Evolutionary conservation across 1,284 basidiomycete species (phyloP).

Genomic region (Tausonia pullulans): DNA sequence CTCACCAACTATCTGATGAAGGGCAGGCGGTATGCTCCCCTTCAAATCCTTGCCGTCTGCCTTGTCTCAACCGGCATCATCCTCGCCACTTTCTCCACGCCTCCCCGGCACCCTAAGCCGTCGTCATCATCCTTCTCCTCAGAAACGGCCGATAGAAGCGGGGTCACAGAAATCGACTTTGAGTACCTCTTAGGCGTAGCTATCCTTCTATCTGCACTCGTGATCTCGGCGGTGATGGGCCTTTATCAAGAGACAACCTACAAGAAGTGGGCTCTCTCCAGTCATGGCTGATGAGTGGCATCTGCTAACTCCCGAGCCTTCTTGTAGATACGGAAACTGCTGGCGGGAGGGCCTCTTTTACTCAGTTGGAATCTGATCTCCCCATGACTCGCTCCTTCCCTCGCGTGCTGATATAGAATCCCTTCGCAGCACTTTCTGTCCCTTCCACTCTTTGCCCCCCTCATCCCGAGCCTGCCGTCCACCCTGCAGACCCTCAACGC

Average conservation of each 20-base stretch:
- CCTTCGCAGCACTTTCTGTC: slow-evolving; percentile 45
- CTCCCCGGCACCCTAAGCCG: slow-evolving; percentile 30
- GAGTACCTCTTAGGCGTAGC: slow-evolving; percentile 47
- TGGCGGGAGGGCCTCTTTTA: slow-evolving; percentile 94
- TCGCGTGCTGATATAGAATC: too few species aligned
- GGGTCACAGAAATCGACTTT: slow-evolving; percentile 25
- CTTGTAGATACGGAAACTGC: slow-evolving; percentile 45
- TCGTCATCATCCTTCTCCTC: slow-evolving; percentile 12
- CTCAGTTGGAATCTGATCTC: slow-evolving; percentile 23
- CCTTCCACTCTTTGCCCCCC: slow-evolving; percentile 60
- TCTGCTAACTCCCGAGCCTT: too few species aligned
- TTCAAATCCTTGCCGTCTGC: slow-evolving; percentile 59
- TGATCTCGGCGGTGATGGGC: slow-evolving; percentile 73
- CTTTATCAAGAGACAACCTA: slow-evolving; percentile 78
- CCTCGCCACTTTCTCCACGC: slow-evolving; percentile 67
- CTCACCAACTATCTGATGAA: slow-evolving; percentile 30
- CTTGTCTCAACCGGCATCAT: slow-evolving; percentile 71
- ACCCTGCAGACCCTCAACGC: slow-evolving; percentile 27
- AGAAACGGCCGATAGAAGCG: not conserved
- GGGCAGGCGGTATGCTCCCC: slow-evolving; percentile 51
- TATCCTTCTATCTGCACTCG: slow-evolving; percentile 64
- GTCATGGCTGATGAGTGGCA: too few species aligned
- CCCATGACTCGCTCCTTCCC: not conserved
- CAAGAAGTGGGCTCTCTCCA: slow-evolving; percentile 23
- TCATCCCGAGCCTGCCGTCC: slow-evolving; percentile 46